Base-by-base conservation (phyloP, 257 asterid species). In the Rubia yunnanensis region DNA sequence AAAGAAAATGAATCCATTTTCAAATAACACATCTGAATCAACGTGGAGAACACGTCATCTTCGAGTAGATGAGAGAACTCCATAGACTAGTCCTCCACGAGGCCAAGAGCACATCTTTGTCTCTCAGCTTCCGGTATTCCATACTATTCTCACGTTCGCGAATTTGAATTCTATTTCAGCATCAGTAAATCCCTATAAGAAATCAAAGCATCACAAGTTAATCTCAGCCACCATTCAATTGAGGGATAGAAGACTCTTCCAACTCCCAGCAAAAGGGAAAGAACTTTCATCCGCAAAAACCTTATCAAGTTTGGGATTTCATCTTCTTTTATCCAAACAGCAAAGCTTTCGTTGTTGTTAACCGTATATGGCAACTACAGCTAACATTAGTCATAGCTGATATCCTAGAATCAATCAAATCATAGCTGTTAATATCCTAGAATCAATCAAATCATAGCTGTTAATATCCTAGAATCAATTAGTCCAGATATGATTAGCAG, bases 41-140 rank as follows among this genome's bases (percentile, higher is more conserved):
- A 81, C 54, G 99, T 94, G 73, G 83, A 66, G 64, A 90, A 81
- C 48, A 70, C 95, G 53, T 94, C 99, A 46, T 90, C 97, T 73
- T 80, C 96, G 36, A 48, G 69, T 22, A 88, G 79, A 61, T 90
- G 80, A 7, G 80, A 81, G 68, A 83, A 84, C 64, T 73, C 70
- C 57, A 22, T 67, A 46, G 94, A 95, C 99, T 97, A 94, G 35
- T 66, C 71, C 69, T 86, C 91, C 14, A 76, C 83, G 2, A 70
- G 72, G 60, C 90, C 87, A n/a, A 75, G 34, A 11, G 87, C 73
- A 39, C 74, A 61, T 27, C 82, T 85, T 69, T 94, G 99, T 77
- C 97, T 86, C 74, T 78, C 83, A n/a, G 99, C 96, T 84, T 94
- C 99, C 53, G 86, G 96, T 70, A 90, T 82, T 97, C 97, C 99